Evolutionary conservation across 805 yeast species (phyloP).

Genomic region (Kuraishia hungarica): DNA sequence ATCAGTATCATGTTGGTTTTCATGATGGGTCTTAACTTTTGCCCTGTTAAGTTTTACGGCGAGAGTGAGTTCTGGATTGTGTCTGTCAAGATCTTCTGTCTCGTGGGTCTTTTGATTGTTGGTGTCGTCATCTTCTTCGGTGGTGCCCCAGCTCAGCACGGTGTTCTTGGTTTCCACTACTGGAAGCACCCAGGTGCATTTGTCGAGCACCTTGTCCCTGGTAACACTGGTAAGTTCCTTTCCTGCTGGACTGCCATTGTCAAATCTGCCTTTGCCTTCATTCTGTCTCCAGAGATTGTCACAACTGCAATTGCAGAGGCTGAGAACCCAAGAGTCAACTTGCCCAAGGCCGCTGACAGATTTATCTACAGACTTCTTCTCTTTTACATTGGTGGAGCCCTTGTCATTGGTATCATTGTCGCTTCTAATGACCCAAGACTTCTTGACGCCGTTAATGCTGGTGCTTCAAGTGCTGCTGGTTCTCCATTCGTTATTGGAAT

Average conservation of each 20-base stretch:
- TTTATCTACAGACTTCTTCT: constrained; percentile 34
- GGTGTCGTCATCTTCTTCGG: constrained; percentile 42
- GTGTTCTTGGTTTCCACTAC: constrained; percentile 25
- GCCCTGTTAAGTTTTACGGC: constrained; percentile 44
- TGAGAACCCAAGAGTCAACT: constrained; percentile 35
- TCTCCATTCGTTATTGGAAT: constrained; percentile 43
- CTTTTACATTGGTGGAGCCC: constrained; percentile 39
- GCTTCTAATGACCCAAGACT: constrained; percentile 33
- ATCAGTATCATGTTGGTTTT: constrained; percentile 43
- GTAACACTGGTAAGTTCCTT: constrained; percentile 35
- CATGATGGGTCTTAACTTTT: constrained; percentile 36
- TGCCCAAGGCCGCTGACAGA: constrained; percentile 39
- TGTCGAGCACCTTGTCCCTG: constrained; percentile 28
- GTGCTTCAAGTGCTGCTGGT: constrained; percentile 36
- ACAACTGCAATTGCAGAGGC: constrained; percentile 40
- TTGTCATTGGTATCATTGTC: constrained; percentile 36
- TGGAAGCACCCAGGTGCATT: constrained; percentile 21
- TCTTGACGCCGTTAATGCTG: constrained; percentile 21
- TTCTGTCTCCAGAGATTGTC: constrained; percentile 43
- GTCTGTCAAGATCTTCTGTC: constrained; percentile 32
- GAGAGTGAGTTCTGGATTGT: constrained; percentile 40
- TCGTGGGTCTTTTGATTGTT: constrained; percentile 33
- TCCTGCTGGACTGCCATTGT: constrained; percentile 34
- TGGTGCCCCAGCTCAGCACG: constrained; percentile 34
- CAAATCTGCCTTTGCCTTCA: constrained; percentile 28